phyloP scores from a whole-genome alignment of 2,329 filamentous ascomycete genomes.

The Passalora sequoiae region DNA sequence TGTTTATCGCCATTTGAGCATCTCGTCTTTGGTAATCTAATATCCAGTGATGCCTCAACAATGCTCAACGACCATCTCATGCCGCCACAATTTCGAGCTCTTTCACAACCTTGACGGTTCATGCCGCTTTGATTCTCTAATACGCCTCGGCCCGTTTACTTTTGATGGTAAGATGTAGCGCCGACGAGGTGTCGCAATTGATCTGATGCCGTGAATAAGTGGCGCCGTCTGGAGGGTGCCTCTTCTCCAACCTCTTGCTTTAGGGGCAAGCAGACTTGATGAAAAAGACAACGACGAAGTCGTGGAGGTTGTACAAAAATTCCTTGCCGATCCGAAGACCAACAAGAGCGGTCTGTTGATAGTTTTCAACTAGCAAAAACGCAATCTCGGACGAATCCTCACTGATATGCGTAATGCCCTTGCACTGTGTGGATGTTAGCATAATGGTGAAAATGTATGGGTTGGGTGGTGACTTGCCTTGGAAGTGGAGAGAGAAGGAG shows the following conservation, averaged over 20 bases:
- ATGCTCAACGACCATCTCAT: no score
- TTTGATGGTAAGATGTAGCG: no score
- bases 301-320: slow-evolving; percentile 61
- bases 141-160: no score
- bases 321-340: slow-evolving; percentile 67
- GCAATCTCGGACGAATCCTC: slow-evolving; percentile 82
- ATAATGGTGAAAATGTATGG: neutral
- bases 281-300: slow-evolving; percentile 16
- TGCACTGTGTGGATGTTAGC: slow-evolving; percentile 52
- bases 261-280: slow-evolving; percentile 17
- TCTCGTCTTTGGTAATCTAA: no score
- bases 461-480: neutral
- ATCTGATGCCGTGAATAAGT: no score
- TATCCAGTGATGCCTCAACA: no score
- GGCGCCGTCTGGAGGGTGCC: no score
- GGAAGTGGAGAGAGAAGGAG: neutral
- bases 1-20: no score
- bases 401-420: slow-evolving; percentile 77
- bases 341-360: slow-evolving; percentile 69
- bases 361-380: slow-evolving; percentile 92
- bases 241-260: slow-evolving; percentile 8
- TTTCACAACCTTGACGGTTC: no score
- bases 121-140: no score
- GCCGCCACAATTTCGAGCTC: no score
- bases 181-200: no score